A percentile compares a stretch with the other conserved stretches of the same genome.
Evolutionary conservation across 805 yeast species (phyloP).

Genomic region (Suhomyces canberraensis): DNA sequence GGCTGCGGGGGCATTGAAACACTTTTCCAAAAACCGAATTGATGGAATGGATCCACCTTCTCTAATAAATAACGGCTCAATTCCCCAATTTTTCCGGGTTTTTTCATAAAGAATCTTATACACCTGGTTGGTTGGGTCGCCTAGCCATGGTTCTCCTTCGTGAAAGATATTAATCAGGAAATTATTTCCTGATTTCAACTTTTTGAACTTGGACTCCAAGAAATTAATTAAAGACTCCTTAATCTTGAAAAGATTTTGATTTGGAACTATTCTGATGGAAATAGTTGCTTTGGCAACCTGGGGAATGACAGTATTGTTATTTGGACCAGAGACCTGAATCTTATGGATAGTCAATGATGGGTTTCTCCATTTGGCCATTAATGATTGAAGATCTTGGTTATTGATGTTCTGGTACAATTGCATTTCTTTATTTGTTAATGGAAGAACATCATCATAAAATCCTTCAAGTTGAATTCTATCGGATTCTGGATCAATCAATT

Average conservation of each 20-base stretch:
- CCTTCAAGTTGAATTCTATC: constrained; percentile 58
- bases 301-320: constrained; percentile 86
- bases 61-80: constrained; percentile 78
- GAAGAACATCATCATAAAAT: constrained; percentile 66
- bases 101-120: constrained; percentile 65
- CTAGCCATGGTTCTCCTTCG: constrained; percentile 96
- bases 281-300: constrained; percentile 70
- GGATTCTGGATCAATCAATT: constrained; percentile 47
- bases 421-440: constrained; percentile 55
- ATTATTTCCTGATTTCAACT: constrained; percentile 58
- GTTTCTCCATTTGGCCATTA: constrained; percentile 80
- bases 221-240: constrained; percentile 48
- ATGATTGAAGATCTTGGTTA: constrained; percentile 38
- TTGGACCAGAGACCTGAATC: constrained; percentile 84
- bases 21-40: constrained; percentile 77
- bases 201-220: constrained; percentile 45
- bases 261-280: constrained; percentile 87
- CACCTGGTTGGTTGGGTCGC: constrained; percentile 74
- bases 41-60: constrained; percentile 98
- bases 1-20: constrained; percentile 83
- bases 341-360: constrained; percentile 89
- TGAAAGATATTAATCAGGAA: constrained; percentile 61
- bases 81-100: constrained; percentile 67
- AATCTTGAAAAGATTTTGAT: constrained; percentile 64
- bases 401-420: constrained; percentile 60